Percentiles rank a stretch among this genome's conserved stretches.
Evolutionary conservation across 2,329 filamentous ascomycete genomes (phyloP).

Genomic region (Apiospora aurea): DNA sequence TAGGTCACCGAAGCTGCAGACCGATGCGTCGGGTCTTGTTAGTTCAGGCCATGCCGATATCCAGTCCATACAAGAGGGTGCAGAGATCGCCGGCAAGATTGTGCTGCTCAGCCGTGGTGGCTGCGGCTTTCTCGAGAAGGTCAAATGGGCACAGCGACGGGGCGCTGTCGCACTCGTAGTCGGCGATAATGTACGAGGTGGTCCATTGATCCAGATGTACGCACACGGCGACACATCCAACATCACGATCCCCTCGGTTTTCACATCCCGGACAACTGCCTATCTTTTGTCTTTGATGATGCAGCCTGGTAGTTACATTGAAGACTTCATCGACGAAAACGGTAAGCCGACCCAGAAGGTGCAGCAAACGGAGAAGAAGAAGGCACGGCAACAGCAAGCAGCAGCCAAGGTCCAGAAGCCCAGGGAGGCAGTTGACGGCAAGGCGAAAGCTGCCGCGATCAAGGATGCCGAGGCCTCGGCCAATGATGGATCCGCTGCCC

Average conservation of each 20-base stretch:
- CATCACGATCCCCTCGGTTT: conserved; percentile 90
- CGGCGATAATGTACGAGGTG: conserved; percentile 89
- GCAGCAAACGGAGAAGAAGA: conserved; percentile 53
- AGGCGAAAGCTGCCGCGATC: conserved; percentile 35
- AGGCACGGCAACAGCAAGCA: conserved; percentile 40
- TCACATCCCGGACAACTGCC: conserved; percentile 93
- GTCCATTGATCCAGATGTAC: conserved; percentile 95
- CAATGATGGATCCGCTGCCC: conserved; percentile 34
- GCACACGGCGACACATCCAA: conserved; percentile 96
- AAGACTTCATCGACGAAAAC: conserved; percentile 66
- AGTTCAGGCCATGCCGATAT: conserved; percentile 80
- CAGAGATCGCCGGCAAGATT: conserved; percentile 92
- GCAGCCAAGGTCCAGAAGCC: conserved; percentile 36
- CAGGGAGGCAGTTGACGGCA: conserved; percentile 39
- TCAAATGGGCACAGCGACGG: conserved; percentile 93
- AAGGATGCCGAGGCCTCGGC: conserved; percentile 36
- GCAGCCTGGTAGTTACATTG: conserved; percentile 70
- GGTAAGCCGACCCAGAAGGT: conserved; percentile 63
- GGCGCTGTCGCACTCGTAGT: conserved; percentile 92
- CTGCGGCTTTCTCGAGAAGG: conserved; percentile 96
- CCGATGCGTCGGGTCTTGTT: conserved; percentile 44
- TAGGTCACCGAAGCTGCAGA: conserved; percentile 41
- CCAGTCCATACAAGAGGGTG: conserved; percentile 87
- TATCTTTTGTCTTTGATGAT: conserved; percentile 90
- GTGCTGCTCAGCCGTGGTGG: conserved; percentile 91